Evolutionary conservation across 768 basidiomycete species (phyloP), one percentile per base, ranked within the genome.

Genomic region (Calvatia gigantea): DNA sequence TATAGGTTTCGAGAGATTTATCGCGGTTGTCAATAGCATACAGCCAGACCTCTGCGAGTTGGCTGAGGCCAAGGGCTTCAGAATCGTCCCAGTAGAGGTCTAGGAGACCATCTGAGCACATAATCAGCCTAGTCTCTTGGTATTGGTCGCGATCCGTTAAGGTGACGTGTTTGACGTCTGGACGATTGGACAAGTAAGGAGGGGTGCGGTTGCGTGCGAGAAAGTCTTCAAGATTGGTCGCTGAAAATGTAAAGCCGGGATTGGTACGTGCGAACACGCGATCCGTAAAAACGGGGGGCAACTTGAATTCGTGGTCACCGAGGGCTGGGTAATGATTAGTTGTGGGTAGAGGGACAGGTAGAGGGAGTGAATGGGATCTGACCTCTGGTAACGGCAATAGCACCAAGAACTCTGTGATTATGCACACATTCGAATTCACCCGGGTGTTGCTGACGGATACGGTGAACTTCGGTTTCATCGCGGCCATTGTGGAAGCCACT

Each of bases 381-480:
- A 76, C 82, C 79, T 68, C 82, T 69, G 41, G 82, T 84, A 14
- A 83, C 80, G 15, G 81, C 82, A 44, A 83, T 76, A 1, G 77
- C 75, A 21, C 82, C 81, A 6, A 83, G 69, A 11, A 83, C 79
- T 42, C 82, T 72, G 47, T 77, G 65, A 19, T 73, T 65, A 33
- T 74, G 47, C 5, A 83, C 62, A 45, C 72, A 75, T 53, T 78
- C 77, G 0, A 59, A 32, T 61, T 79, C 80, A 21, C 69, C 74
- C 14, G 80, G 80, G 61, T 84, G 82, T 50, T 79, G 79, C 21
- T 57, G 57, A 38, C 62, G 64, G 27, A 83, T 65, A 19, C 73
- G 70, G 12, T 67, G 66, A 0, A 67, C 73, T 62, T 84, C 82
- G 2, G 51, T 62, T 19, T 61, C 29, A 45, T 81, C 72, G 6